phyloP scores from a whole-genome alignment of 179 eudicot species.

The Drosera spatulata region DNA sequence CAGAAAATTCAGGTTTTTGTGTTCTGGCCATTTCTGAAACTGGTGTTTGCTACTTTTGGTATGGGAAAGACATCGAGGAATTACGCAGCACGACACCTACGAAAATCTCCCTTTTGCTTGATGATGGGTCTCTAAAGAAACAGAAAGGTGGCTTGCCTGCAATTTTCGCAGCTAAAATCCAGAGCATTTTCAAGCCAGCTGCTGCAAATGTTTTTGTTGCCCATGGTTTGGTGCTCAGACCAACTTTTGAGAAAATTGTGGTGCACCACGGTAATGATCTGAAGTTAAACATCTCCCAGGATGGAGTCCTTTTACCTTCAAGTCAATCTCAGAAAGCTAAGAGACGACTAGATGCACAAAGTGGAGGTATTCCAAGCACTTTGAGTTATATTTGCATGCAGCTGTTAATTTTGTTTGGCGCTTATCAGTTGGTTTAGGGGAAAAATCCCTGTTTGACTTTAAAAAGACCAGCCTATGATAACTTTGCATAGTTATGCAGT shows the following conservation, averaged over 20 bases:
- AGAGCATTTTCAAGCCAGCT: conserved; percentile 32
- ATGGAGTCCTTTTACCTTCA: conserved; percentile 65
- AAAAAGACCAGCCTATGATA: too few relatives aligned
- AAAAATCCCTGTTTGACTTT: too few relatives aligned
- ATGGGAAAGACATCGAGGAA: conserved; percentile 59
- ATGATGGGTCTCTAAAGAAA: conserved; percentile 31
- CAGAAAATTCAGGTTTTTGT: conserved; percentile 36
- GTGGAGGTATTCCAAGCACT: conserved; percentile 36
- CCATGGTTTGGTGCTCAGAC: conserved; percentile 69
- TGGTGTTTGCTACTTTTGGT: conserved; percentile 86
- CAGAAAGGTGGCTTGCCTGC: conserved; percentile 42
- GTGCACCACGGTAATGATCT: conserved; percentile 62
- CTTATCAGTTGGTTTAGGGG: background rate
- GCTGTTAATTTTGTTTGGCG: background rate
- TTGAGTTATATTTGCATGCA: background rate
- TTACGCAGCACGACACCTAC: conserved; percentile 57
- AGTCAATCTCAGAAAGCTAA: conserved; percentile 48
- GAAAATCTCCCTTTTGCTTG: conserved; percentile 37
- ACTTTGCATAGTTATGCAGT: too few relatives aligned
- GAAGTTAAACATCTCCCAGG: conserved; percentile 32
- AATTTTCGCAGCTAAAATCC: conserved; percentile 71
- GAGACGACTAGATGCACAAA: conserved; percentile 33
- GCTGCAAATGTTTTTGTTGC: conserved; percentile 63
- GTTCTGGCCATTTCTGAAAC: conserved; percentile 82
- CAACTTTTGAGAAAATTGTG: conserved; percentile 71